A percentile compares a stretch with the other conserved stretches of the same genome.
These are phyloP conservation scores for Claviceps capensis DNA, from an alignment of 2,329 filamentous ascomycete genomes.

Conservation along the genomic window DNA sequence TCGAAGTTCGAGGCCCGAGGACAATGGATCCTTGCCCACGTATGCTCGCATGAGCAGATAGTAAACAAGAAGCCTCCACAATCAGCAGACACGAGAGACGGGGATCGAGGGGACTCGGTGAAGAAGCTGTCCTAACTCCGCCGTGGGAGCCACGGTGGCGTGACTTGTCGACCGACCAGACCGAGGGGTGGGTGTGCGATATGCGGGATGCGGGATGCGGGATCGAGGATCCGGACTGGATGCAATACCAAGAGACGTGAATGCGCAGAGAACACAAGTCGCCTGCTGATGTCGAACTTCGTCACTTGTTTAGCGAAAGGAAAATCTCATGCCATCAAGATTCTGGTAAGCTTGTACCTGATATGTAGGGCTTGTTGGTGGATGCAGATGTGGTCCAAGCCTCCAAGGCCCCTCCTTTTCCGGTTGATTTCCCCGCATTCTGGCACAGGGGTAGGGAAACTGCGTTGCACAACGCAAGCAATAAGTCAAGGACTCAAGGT, in stretches of 20 bases:
- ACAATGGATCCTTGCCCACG: not conserved
- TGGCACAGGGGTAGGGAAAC: not conserved
- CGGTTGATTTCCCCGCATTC: conserved; percentile 5
- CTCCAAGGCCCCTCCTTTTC: not conserved
- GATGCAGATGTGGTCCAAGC: conserved; percentile 1
- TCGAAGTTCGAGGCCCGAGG: not conserved
- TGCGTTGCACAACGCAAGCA: not conserved
- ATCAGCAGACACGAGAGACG: not conserved
- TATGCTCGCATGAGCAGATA: not conserved
- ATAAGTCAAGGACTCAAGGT: not conserved
- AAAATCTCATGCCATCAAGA: not conserved
- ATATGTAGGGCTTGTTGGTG: not conserved
- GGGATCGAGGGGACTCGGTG: not conserved
- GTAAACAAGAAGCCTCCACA: not conserved
- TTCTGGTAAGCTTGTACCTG: not conserved
- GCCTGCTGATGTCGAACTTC: not conserved
- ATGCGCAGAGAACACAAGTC: not conserved
- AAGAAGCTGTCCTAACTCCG: not conserved
- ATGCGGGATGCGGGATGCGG: not conserved
- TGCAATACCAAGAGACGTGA: not conserved
- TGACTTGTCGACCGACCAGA: not conserved
- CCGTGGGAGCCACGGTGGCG: conserved; percentile 2
- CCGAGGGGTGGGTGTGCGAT: not conserved
- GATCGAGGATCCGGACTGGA: not conserved
- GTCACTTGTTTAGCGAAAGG: not conserved